Evolutionary conservation across 495 filamentous ascomycete species (phyloP).

Genomic region (Hypoxylon cercidicola): DNA sequence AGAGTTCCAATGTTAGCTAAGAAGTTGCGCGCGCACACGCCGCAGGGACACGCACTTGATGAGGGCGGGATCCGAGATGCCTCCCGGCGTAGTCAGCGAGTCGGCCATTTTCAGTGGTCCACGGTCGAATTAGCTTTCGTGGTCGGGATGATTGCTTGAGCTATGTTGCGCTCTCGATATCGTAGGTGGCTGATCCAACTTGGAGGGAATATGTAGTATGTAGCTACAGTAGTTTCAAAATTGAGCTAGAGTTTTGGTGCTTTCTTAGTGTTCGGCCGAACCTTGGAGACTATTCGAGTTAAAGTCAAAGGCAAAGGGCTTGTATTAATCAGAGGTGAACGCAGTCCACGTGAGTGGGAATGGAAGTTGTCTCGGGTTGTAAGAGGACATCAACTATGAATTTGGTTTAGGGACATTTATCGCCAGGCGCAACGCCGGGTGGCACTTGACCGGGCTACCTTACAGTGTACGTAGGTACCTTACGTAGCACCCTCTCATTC

Average conservation of each 20-base stretch:
- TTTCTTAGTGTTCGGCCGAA: conserved; percentile 14
- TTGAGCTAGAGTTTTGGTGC: conserved; percentile 13
- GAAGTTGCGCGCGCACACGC: conserved; percentile 34
- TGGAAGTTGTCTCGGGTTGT: conserved; percentile 17
- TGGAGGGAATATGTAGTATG: conserved; percentile 4
- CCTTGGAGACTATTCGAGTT: conserved; percentile 8
- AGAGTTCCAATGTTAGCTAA: conserved; percentile 38
- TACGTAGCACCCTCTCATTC: conserved; percentile 2
- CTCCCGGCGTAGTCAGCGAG: conserved; percentile 56
- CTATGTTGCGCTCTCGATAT: conserved; percentile 9
- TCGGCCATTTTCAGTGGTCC: conserved; percentile 38
- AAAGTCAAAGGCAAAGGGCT: background rate
- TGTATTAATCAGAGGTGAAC: conserved; percentile 30
- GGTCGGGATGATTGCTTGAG: conserved; percentile 14
- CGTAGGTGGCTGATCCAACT: conserved; percentile 7
- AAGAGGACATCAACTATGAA: conserved; percentile 7
- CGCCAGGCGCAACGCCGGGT: conserved; percentile 37
- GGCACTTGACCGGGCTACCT: conserved; percentile 27
- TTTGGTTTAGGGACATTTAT: conserved; percentile 37
- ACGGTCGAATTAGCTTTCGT: conserved; percentile 9
- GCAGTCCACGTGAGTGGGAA: conserved; percentile 27
- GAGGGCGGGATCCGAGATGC: conserved; percentile 68
- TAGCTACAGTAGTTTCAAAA: conserved; percentile 26
- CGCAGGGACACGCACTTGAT: conserved; percentile 62
- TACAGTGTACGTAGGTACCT: conserved; percentile 14